Percentiles rank a stretch among this genome's conserved stretches.
These are phyloP conservation scores for Gnaphalium uliginosum DNA, from an alignment of 129 eudicot species.

Conservation along the genomic window DNA sequence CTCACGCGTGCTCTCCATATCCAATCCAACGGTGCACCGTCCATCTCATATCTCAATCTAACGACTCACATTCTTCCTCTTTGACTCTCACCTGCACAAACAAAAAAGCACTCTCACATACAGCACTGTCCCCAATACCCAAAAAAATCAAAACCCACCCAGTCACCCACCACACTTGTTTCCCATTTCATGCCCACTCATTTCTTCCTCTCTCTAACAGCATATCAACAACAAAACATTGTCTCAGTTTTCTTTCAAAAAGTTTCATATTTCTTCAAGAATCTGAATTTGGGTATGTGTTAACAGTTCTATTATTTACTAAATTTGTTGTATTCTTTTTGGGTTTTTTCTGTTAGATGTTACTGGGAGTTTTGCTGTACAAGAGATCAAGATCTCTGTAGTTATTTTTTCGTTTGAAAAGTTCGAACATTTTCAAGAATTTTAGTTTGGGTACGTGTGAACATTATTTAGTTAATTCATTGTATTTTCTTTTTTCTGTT, in stretches of 20 bases:
- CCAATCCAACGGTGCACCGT: conserved; percentile 27
- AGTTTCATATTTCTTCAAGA: conserved; percentile 1
- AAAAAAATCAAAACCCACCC: conserved; percentile 31
- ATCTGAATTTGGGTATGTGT: conserved; percentile 12
- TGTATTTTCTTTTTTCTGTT: not conserved
- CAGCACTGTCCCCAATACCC: conserved; percentile 34
- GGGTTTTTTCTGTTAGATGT: not conserved
- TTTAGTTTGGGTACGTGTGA: not conserved
- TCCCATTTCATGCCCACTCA: conserved; percentile 29
- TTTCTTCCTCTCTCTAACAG: conserved; percentile 1
- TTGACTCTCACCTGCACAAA: conserved; percentile 37
- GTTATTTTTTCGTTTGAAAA: not conserved
- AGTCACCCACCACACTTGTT: conserved; percentile 24
- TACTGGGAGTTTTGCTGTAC: not conserved
- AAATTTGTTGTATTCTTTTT: not conserved
- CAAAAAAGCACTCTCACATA: conserved; percentile 14
- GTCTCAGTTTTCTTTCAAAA: conserved; percentile 6
- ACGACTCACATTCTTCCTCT: conserved; percentile 28
- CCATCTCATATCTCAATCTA: conserved; percentile 13
- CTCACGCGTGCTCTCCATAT: conserved; percentile 39
- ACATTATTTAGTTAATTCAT: not conserved
- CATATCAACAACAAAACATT: conserved; percentile 8
- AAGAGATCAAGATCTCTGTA: not conserved
- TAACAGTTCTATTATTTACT: not conserved
- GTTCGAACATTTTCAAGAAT: not conserved